A percentile compares a stretch with the other conserved stretches of the same genome.
phyloP scores from a whole-genome alignment of 1,284 basidiomycete species.

The Ceratobasidium sp. region DNA sequence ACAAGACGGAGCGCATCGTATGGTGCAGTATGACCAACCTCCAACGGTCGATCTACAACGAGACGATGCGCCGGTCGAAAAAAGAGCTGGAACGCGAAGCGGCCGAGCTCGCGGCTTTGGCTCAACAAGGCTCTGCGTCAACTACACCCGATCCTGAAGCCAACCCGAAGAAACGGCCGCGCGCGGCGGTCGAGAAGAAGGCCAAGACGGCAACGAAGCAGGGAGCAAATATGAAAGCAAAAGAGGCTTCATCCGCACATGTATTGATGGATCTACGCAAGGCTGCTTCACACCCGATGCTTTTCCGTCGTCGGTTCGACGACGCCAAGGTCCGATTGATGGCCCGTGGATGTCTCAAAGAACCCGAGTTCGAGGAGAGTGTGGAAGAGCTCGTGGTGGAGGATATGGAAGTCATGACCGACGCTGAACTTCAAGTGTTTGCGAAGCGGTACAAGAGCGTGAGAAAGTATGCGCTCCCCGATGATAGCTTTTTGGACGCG shows the following conservation, averaged over 20 bases:
- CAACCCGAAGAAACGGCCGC: slow-evolving; percentile 55
- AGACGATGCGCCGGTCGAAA: slow-evolving; percentile 83
- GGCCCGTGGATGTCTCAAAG: slow-evolving; percentile 85
- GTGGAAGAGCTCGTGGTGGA: slow-evolving; percentile 84
- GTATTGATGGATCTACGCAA: slow-evolving; percentile 97
- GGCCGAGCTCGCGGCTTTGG: slow-evolving; percentile 49
- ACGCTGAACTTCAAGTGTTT: slow-evolving; percentile 88
- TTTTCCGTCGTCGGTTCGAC: slow-evolving; percentile 87
- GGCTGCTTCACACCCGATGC: slow-evolving; percentile 94
- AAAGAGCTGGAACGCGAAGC: slow-evolving; percentile 66
- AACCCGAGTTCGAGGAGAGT: slow-evolving; percentile 87
- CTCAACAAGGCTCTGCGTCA: slow-evolving; percentile 49
- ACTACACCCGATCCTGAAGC: slow-evolving; percentile 47
- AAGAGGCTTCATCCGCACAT: slow-evolving; percentile 61
- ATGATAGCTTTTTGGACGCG: slow-evolving; percentile 83
- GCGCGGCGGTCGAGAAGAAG: slow-evolving; percentile 47
- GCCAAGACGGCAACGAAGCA: slow-evolving; percentile 52
- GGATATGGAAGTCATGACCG: slow-evolving; percentile 90
- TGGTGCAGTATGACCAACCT: slow-evolving; percentile 91
- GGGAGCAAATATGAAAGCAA: slow-evolving; percentile 43
- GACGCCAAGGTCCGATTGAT: slow-evolving; percentile 78
- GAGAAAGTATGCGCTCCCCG: slow-evolving; percentile 76
- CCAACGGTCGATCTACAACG: slow-evolving; percentile 85
- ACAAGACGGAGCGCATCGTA: slow-evolving; percentile 90
- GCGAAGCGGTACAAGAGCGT: slow-evolving; percentile 84